Percentiles rank a stretch among this genome's conserved stretches.
Conservation (phyloP, 805 yeast species). For the Scheffersomyces stipitis region DNA sequence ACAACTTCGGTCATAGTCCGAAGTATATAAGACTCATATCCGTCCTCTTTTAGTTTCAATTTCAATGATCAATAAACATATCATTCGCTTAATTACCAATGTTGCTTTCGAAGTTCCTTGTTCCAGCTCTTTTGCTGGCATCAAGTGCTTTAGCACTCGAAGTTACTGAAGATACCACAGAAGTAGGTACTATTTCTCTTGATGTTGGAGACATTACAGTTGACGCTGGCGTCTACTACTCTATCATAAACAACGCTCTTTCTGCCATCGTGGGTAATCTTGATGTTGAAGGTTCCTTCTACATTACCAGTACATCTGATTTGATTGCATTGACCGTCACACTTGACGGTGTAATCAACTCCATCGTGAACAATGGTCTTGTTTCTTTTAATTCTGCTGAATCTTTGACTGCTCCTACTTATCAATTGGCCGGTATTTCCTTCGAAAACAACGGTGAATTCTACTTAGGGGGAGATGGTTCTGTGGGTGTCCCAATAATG, state of each 20-base stretch:
- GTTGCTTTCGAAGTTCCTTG: slow-evolving; percentile 1
- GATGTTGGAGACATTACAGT: slow-evolving; percentile 17
- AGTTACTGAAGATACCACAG: slow-evolving; percentile 14
- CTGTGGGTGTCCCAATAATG: slow-evolving; percentile 10
- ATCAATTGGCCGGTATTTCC: slow-evolving; percentile 6
- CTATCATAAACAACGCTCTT: slow-evolving; percentile 14
- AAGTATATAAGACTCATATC: too few relatives aligned
- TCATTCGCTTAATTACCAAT: not conserved
- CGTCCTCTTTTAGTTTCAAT: too few relatives aligned
- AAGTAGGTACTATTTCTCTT: slow-evolving; percentile 15
- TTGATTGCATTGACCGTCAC: slow-evolving; percentile 8
- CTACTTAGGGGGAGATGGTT: slow-evolving; percentile 11
- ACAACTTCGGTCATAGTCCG: too few relatives aligned
- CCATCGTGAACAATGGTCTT: slow-evolving; percentile 18
- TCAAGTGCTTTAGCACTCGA: slow-evolving; percentile 1
- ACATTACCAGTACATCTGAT: slow-evolving; percentile 9
- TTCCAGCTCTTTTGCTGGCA: slow-evolving; percentile 1
- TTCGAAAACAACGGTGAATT: slow-evolving; percentile 10
- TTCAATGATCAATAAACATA: too few relatives aligned
- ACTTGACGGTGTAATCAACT: slow-evolving; percentile 10
- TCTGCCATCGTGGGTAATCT: slow-evolving; percentile 13
- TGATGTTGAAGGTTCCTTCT: slow-evolving; percentile 15
- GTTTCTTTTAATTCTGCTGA: slow-evolving; percentile 13
- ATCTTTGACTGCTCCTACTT: slow-evolving; percentile 10
- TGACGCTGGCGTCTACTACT: slow-evolving; percentile 16